Conservation (phyloP, 1,284 basidiomycete species). For the Stereum hirsutum region DNA sequence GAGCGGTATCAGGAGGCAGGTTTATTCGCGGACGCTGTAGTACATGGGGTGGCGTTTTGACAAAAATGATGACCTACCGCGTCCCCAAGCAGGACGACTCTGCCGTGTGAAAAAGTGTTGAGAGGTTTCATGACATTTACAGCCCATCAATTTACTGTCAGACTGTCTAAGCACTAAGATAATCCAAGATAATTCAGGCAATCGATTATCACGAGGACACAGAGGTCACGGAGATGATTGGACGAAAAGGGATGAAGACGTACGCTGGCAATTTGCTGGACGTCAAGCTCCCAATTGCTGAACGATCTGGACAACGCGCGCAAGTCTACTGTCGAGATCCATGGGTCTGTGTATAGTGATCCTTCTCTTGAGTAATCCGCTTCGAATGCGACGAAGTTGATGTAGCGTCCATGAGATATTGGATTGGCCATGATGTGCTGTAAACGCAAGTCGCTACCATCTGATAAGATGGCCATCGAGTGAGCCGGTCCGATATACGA, state of each 20-base stretch:
- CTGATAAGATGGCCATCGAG: not conserved
- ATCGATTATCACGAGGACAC: slow-evolving; percentile 7
- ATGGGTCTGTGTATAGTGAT: slow-evolving; percentile 23
- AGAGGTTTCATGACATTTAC: slow-evolving; percentile 35
- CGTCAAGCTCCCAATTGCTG: slow-evolving; percentile 32
- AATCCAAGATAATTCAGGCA: too few relatives aligned
- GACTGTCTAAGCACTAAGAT: slow-evolving; percentile 23
- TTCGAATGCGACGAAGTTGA: slow-evolving; percentile 33
- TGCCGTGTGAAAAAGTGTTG: slow-evolving; percentile 25
- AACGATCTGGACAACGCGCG: slow-evolving; percentile 21
- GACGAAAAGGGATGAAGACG: slow-evolving; percentile 1
- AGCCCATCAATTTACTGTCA: slow-evolving; percentile 35
- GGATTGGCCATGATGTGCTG: slow-evolving; percentile 37
- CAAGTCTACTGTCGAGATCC: slow-evolving; percentile 21
- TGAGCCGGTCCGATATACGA: too few relatives aligned
- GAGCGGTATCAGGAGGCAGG: not conserved
- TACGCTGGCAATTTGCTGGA: slow-evolving; percentile 29
- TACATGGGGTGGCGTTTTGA: not conserved
- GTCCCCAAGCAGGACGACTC: slow-evolving; percentile 41
- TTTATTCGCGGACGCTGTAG: not conserved
- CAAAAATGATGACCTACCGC: slow-evolving; percentile 23
- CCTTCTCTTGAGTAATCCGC: slow-evolving; percentile 25
- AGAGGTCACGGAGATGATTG: slow-evolving; percentile 11
- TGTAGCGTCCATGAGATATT: slow-evolving; percentile 26
- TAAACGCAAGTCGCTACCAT: not conserved